Percentiles rank a stretch among this genome's conserved stretches.
phyloP scores from a whole-genome alignment of 768 basidiomycete species.

The Boletus rex-veris region DNA sequence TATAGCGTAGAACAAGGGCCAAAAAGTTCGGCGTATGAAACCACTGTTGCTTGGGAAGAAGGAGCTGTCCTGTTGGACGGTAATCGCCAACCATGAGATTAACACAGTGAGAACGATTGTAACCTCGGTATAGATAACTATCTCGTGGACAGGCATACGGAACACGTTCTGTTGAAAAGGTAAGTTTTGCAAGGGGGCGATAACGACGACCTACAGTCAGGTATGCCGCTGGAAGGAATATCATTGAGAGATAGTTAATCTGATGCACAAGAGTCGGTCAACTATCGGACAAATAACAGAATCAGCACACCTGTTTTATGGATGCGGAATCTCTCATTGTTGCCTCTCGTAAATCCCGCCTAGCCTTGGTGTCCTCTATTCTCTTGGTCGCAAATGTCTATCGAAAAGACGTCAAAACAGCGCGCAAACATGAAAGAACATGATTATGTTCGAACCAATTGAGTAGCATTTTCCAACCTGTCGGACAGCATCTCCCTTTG shows the following conservation, averaged over 20 bases:
- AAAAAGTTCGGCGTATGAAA: constrained; percentile 13
- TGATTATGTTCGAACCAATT: constrained; percentile 17
- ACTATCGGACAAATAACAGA: neutral
- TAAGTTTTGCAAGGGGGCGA: constrained; percentile 3
- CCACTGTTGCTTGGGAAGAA: constrained; percentile 10
- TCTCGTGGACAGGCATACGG: constrained; percentile 29
- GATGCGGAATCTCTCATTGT: constrained; percentile 2
- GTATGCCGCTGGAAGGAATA: constrained; percentile 54
- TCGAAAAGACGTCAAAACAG: neutral
- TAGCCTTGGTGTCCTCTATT: constrained; percentile 42
- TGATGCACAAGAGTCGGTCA: constrained; percentile 24
- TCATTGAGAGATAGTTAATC: constrained; percentile 53
- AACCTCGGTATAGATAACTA: constrained; percentile 37
- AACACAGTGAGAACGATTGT: constrained; percentile 44
- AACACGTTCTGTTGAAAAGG: constrained; percentile 28
- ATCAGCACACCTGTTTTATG: constrained; percentile 21
- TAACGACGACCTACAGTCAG: constrained; percentile 20
- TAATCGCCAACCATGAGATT: constrained; percentile 53
- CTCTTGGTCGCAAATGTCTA: constrained; percentile 56
- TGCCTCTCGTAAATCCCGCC: neutral
- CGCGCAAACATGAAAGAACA: neutral
- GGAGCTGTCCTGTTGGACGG: constrained; percentile 38
- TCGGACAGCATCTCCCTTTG: constrained; percentile 22
- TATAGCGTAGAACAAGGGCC: constrained; percentile 20
- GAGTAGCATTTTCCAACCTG: constrained; percentile 25